Evolutionary conservation across 2,329 filamentous ascomycete species (phyloP).

Genomic region (Neurospora sp.): DNA sequence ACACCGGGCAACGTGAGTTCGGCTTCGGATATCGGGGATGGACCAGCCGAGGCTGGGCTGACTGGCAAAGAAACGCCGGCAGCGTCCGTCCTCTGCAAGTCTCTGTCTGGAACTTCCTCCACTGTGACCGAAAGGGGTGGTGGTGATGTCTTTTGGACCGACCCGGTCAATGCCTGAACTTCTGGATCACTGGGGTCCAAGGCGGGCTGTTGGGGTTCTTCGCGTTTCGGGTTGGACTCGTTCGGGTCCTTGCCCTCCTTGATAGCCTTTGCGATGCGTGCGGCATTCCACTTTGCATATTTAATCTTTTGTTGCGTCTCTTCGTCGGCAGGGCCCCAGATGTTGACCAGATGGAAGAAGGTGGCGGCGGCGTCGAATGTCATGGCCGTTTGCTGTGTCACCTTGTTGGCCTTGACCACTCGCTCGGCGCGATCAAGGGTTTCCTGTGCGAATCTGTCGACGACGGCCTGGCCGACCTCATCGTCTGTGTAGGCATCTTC

Average conservation of each 20-base stretch:
- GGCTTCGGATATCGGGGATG: conserved; percentile 17
- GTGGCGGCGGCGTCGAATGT: conserved; percentile 89
- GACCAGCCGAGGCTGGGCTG: conserved; percentile 27
- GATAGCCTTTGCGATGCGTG: conserved; percentile 82
- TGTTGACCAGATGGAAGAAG: conserved; percentile 78
- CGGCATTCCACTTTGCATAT: conserved; percentile 91
- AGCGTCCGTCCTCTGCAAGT: conserved; percentile 22
- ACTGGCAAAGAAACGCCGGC: conserved; percentile 26
- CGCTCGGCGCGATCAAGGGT: conserved; percentile 79
- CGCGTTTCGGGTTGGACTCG: conserved; percentile 67
- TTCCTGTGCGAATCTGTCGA: conserved; percentile 88
- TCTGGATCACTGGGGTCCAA: conserved; percentile 59
- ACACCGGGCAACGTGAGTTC: conserved; percentile 21
- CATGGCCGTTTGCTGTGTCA: conserved; percentile 84
- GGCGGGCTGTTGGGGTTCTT: conserved; percentile 37
- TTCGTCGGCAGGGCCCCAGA: conserved; percentile 68
- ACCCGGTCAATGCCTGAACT: conserved; percentile 41
- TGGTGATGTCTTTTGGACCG: conserved; percentile 1
- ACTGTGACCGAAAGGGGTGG: conserved; percentile 33
- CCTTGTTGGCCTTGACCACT: conserved; percentile 72
- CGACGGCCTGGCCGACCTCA: conserved; percentile 75
- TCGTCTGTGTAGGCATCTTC: conserved; percentile 85
- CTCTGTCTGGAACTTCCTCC: conserved; percentile 44
- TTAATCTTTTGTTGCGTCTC: conserved; percentile 83
- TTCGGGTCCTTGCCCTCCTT: conserved; percentile 91